Evolutionary conservation across 352 stramenopile species (phyloP), one percentile per base, ranked within the genome.

Genomic region (Blastocystis sp.): DNA sequence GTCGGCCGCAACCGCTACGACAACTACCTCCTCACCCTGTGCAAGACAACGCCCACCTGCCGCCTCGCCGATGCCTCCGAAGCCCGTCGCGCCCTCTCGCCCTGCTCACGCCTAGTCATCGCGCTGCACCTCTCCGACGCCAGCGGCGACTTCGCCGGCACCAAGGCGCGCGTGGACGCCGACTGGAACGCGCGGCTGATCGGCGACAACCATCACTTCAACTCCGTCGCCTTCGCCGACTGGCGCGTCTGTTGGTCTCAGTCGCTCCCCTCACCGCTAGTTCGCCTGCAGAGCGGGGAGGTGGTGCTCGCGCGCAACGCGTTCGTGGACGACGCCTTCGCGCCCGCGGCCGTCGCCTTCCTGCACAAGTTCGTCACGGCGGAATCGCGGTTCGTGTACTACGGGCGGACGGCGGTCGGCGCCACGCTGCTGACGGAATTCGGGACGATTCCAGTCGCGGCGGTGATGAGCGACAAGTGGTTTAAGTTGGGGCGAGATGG

Each of bases 121-220:
- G 64, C 64, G 28, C 34, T 74, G 23, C 64, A 74, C 41, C 64
- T 74, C n/a, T 74, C 64, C 23, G 64, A 74, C 64, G 64, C 64
- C 40, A 23, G 10, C 17, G 64, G 64, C 23, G 64, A 74, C 34
- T 74, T 74, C 40, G 21, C 64, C 10, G 64, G 64, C 64, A 74
- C 64, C 23, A 74, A 74, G 23, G 64, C 64, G 64, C 40, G 1
- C 21, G 7, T 9, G 34, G 23, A 74, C 40, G 28, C 64, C 23
- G 64, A 74, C 41, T 74, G 64, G 64, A 74, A 74, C 23, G 64
- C 45, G 64, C n/a, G 43, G 7, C 64, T 74, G 7, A 45, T 74
- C n/a, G 64, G 64, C 0, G 45, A 2, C 3, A 38, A 48, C 23
- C 23, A 74, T 21, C 41, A 52, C 23, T 74, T 53, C 64, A 74